Evolutionary conservation across 1,284 basidiomycete genomes (phyloP).

Genomic region (Golubevia sp.): DNA sequence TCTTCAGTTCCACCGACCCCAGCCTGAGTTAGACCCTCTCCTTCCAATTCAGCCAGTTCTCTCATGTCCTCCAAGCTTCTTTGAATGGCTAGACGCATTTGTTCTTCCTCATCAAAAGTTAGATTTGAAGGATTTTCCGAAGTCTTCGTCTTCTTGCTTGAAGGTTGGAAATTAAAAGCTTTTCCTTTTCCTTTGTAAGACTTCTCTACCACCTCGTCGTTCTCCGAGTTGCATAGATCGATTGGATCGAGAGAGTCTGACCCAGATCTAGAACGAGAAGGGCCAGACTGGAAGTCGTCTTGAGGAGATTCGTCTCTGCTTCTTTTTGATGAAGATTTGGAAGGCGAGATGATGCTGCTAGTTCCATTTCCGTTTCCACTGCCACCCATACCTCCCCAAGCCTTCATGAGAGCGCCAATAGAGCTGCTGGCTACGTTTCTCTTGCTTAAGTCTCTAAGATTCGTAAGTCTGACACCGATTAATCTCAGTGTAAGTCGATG

Average conservation of each 20-base stretch:
- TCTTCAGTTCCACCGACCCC: neutral
- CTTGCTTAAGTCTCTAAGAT: slow-evolving; percentile 25
- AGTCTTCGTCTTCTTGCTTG: neutral
- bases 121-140: neutral
- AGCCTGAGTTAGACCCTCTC: neutral
- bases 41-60: neutral
- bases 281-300: neutral
- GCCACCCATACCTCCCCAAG: neutral
- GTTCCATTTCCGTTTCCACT: too few species aligned
- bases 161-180: neutral
- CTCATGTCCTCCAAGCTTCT: neutral
- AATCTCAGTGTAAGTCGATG: slow-evolving; percentile 28
- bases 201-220: neutral
- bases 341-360: neutral
- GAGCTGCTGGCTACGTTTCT: neutral
- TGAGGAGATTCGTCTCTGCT: neutral
- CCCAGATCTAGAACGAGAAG: neutral
- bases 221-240: neutral
- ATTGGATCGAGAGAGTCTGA: neutral
- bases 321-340: neutral
- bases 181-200: neutral
- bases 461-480: slow-evolving; percentile 43
- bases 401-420: neutral
- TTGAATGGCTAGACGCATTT: neutral
- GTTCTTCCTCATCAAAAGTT: neutral